These are phyloP conservation scores for Cardamine chenopodiifolia DNA, from an alignment of 345 rosid species.

Conservation along the genomic window DNA sequence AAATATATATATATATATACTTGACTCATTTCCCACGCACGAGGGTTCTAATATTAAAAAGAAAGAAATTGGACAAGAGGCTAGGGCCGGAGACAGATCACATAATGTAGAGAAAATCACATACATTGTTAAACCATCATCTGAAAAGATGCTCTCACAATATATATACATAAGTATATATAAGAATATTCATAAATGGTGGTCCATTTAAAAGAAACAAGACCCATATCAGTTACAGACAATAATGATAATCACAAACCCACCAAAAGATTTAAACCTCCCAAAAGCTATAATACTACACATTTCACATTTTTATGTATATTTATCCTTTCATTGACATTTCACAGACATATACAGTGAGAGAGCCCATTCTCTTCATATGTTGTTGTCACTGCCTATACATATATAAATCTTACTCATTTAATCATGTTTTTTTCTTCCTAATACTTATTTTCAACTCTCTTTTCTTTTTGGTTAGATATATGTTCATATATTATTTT, in stretches of 20 bases:
- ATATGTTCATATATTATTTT: background rate
- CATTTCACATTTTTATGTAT: conserved; percentile 36
- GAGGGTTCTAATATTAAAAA: conserved; percentile 13
- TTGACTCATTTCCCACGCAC: conserved; percentile 18
- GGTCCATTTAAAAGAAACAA: conserved; percentile 41
- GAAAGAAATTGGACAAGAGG: conserved; percentile 23
- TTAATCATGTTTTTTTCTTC: background rate
- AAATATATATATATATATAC: background rate
- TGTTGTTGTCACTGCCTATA: conserved; percentile 31
- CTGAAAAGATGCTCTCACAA: conserved; percentile 39
- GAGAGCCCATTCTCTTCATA: conserved; percentile 37
- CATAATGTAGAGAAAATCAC: conserved; percentile 31
- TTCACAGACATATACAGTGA: conserved; percentile 21
- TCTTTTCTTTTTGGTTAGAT: background rate
- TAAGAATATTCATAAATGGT: conserved; percentile 42
- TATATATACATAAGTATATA: background rate
- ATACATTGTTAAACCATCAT: conserved; percentile 37
- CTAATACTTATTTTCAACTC: conserved; percentile 9
- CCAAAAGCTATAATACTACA: conserved; percentile 36
- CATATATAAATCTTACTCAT: background rate
- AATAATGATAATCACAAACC: conserved; percentile 41
- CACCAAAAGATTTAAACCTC: conserved; percentile 39
- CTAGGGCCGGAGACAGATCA: conserved; percentile 21
- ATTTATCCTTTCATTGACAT: conserved; percentile 26
- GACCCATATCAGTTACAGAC: conserved; percentile 46